These are phyloP conservation scores for Pseudogymnoascus sp. DNA, from an alignment of 2,329 filamentous ascomycete genomes.

Conservation along the genomic window DNA sequence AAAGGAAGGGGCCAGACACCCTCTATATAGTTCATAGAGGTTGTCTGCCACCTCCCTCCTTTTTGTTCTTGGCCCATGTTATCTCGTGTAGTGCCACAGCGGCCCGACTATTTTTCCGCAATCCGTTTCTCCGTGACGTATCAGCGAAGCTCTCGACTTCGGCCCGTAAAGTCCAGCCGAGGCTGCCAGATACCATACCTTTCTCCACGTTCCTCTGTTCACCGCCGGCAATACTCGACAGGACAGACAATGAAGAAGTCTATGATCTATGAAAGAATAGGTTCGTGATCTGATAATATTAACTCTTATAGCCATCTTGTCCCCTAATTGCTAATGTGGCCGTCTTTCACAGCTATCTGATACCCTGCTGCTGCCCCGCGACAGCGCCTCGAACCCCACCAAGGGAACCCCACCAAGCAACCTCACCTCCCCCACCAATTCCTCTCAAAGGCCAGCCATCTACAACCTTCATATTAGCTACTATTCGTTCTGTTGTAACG, in stretches of 20 bases:
- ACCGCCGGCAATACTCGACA: background rate
- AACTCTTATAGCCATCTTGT: background rate
- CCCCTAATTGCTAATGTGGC: background rate
- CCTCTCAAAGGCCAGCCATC: background rate
- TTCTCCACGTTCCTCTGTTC: slow-evolving; percentile 6
- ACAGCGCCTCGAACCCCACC: background rate
- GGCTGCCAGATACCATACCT: slow-evolving; percentile 6
- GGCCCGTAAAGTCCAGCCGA: slow-evolving; percentile 5
- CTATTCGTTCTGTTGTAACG: background rate
- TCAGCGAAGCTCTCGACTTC: slow-evolving; percentile 1
- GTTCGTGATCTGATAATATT: background rate
- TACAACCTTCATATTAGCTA: background rate
- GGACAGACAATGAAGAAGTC: background rate
- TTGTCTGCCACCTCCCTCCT: background rate
- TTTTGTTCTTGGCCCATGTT: background rate
- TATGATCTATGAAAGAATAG: background rate
- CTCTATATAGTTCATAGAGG: background rate
- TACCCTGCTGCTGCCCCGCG: background rate
- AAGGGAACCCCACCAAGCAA: slow-evolving; percentile 2
- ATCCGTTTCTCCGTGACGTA: slow-evolving; percentile 1
- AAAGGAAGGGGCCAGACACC: background rate
- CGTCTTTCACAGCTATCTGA: background rate
- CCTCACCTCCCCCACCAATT: background rate
- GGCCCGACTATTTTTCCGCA: background rate
- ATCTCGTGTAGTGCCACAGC: background rate